Evolutionary conservation across 352 stramenopile species (phyloP).

Genomic region (Globisporangium polare): DNA sequence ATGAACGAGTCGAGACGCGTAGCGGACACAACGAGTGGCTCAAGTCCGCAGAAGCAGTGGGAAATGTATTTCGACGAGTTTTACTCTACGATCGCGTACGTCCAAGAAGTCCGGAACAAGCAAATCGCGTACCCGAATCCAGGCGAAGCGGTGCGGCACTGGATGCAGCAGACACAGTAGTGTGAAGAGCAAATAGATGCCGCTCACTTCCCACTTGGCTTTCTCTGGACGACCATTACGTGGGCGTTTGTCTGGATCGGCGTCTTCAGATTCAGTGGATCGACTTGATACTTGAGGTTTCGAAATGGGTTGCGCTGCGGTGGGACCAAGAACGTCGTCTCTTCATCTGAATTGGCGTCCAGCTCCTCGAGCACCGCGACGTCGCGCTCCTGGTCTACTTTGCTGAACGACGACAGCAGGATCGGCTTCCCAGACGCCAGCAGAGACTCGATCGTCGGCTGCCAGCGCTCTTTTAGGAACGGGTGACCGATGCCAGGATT

Average conservation of each 20-base stretch:
- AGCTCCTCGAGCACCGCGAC: slow-evolving; percentile 38
- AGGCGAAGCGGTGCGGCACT: slow-evolving; percentile 59
- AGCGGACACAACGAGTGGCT: neutral
- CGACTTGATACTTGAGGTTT: slow-evolving; percentile 54
- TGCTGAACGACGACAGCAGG: slow-evolving; percentile 64
- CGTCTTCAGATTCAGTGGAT: slow-evolving; percentile 25
- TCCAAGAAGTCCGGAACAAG: slow-evolving; percentile 42
- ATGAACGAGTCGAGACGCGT: slow-evolving; percentile 26
- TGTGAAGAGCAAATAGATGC: neutral
- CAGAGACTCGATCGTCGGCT: slow-evolving; percentile 44
- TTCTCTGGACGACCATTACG: slow-evolving; percentile 46
- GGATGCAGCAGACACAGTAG: slow-evolving; percentile 74
- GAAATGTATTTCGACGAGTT: slow-evolving; percentile 68
- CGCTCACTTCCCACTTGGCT: neutral
- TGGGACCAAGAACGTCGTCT: slow-evolving; percentile 29
- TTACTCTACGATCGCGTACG: slow-evolving; percentile 59
- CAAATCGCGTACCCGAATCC: slow-evolving; percentile 30
- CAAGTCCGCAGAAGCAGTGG: slow-evolving; percentile 3
- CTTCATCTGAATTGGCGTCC: slow-evolving; percentile 1
- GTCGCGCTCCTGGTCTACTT: slow-evolving; percentile 56
- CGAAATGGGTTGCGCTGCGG: slow-evolving; percentile 56
- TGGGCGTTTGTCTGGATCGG: slow-evolving; percentile 57
- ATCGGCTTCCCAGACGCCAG: slow-evolving; percentile 40
- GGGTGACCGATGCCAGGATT: slow-evolving; percentile 69
- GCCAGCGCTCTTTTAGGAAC: slow-evolving; percentile 40